Evolutionary conservation across 495 filamentous ascomycete genomes (phyloP).

Genomic region (Collariella sp.): DNA sequence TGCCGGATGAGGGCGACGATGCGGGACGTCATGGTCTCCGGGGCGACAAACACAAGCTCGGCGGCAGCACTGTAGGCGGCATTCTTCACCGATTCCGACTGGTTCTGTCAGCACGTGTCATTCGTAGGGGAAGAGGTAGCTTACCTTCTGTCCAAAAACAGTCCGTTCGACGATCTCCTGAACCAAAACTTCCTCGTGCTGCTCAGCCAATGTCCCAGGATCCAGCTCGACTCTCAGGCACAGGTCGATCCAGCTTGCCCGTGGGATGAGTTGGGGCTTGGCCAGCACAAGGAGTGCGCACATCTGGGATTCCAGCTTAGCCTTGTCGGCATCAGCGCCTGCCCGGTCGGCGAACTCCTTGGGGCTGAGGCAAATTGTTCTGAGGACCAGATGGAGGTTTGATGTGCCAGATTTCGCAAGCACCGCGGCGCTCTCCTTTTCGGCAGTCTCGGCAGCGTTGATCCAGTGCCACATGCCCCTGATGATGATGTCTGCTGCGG

Average conservation of each 20-base stretch:
- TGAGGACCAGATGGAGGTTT: conserved; percentile 55
- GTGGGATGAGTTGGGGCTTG: conserved; percentile 66
- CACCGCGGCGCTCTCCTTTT: conserved; percentile 69
- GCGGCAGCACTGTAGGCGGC: conserved; percentile 76
- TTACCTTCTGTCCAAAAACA: conserved; percentile 41
- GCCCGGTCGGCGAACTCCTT: conserved; percentile 32
- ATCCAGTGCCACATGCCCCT: conserved; percentile 80
- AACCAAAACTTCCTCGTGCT: conserved; percentile 38
- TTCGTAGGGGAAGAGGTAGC: not conserved
- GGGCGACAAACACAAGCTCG: conserved; percentile 88
- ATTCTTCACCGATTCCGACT: conserved; percentile 41
- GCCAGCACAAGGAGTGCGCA: conserved; percentile 70
- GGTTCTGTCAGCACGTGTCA: conserved; percentile 20
- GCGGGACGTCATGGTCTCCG: conserved; percentile 66
- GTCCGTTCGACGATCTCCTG: conserved; percentile 43
- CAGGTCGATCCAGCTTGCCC: conserved; percentile 75
- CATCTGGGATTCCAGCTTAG: conserved; percentile 52
- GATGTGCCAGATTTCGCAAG: conserved; percentile 56
- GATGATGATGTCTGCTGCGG: conserved; percentile 53
- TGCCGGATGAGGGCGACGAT: conserved; percentile 62
- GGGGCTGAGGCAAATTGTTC: conserved; percentile 55
- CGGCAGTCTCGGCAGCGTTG: conserved; percentile 49
- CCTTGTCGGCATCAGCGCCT: conserved; percentile 29
- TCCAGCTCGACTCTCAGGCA: conserved; percentile 72
- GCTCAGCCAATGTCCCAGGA: conserved; percentile 64